phyloP scores from a whole-genome alignment of 345 rosid species.

The Lumnitzera racemosa region DNA sequence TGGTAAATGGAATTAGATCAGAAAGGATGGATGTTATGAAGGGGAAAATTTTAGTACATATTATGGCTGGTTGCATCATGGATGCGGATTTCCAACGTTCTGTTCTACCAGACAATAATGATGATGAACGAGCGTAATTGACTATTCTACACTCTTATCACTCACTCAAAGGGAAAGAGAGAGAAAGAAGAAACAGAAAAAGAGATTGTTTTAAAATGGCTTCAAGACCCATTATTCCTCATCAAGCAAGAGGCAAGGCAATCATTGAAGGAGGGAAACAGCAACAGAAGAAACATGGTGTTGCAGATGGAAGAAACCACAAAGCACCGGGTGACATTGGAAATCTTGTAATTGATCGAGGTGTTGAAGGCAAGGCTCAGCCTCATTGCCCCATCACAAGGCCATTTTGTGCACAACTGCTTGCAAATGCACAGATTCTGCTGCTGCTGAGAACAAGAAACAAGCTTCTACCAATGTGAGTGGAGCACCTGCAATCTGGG shows the following conservation, averaged over 20 bases:
- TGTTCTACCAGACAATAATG: conserved; percentile 30
- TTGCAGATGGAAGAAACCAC: conserved; percentile 51
- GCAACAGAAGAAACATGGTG: conserved; percentile 52
- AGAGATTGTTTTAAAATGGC: too few species aligned
- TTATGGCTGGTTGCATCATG: conserved; percentile 76
- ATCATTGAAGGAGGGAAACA: conserved; percentile 30
- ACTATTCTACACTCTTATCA: too few species aligned
- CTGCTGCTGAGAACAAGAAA: conserved; percentile 56
- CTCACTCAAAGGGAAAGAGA: too few species aligned
- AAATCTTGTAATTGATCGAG: conserved; percentile 53
- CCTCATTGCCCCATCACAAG: conserved; percentile 79
- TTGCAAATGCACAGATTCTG: conserved; percentile 84
- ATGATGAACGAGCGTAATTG: conserved; percentile 3
- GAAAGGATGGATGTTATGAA: conserved; percentile 41
- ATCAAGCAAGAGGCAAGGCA: conserved; percentile 33
- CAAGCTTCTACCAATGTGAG: conserved; percentile 33
- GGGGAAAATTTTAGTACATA: conserved; percentile 42
- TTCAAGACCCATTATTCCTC: too few species aligned
- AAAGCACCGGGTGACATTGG: conserved; percentile 86
- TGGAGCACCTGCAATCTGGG: conserved; percentile 25
- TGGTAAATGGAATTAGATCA: conserved; percentile 52
- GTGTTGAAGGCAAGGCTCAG: conserved; percentile 36
- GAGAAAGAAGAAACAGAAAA: too few species aligned
- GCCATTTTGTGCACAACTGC: conserved; percentile 72
- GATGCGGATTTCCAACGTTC: conserved; percentile 78